Evolutionary conservation across 495 filamentous ascomycete species (phyloP).

Genomic region (Penicillium ucsense): DNA sequence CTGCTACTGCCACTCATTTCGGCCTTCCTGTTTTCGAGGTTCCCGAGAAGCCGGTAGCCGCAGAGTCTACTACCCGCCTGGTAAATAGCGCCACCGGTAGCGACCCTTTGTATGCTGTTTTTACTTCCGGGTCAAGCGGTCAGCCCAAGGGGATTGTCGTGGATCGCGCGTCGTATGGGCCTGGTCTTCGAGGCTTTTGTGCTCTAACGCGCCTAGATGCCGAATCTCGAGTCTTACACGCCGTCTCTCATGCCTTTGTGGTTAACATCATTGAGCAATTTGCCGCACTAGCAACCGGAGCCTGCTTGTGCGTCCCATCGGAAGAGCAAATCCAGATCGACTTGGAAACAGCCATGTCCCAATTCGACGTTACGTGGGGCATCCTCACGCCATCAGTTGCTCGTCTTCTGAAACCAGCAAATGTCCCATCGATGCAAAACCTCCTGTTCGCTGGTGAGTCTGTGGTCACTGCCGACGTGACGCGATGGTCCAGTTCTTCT

Average conservation of each 20-base stretch:
- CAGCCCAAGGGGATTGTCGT: background rate
- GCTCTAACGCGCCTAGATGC: background rate
- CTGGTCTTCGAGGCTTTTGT: too few species aligned
- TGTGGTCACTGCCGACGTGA: background rate
- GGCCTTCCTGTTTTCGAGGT: background rate
- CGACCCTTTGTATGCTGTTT: background rate
- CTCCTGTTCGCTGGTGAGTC: background rate
- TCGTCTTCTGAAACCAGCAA: background rate
- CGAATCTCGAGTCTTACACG: background rate
- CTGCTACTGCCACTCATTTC: too few species aligned
- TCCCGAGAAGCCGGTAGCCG: background rate
- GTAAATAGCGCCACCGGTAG: background rate
- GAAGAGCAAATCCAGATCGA: background rate
- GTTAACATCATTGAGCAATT: background rate
- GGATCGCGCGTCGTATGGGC: background rate
- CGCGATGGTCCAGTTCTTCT: too few species aligned
- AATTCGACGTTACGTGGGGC: background rate
- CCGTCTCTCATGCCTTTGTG: background rate
- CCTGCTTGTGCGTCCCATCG: background rate
- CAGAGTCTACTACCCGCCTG: background rate
- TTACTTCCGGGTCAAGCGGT: background rate
- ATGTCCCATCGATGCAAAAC: background rate
- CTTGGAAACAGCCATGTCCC: background rate
- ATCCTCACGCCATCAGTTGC: background rate
- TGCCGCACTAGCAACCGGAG: background rate